phyloP scores from a whole-genome alignment of 1,139 yeast genomes.

The Zygoascus sp. region DNA sequence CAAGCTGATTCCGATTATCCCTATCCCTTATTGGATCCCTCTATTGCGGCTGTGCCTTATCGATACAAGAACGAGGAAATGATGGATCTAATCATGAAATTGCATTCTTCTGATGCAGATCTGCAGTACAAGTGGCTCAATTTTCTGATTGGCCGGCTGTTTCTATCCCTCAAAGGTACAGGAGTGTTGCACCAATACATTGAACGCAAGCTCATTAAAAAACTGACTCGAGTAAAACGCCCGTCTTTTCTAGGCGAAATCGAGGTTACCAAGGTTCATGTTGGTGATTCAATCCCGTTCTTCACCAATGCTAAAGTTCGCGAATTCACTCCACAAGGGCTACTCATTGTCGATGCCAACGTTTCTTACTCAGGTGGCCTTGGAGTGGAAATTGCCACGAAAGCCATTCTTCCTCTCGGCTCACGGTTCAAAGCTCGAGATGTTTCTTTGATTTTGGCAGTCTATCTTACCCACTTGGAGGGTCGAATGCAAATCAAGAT shows the following conservation, averaged over 20 bases:
- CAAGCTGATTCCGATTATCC: constrained; percentile 32
- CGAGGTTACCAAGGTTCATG: constrained; percentile 62
- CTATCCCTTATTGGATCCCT: constrained; percentile 37
- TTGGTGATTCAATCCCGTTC: constrained; percentile 78
- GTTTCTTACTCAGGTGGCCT: constrained; percentile 69
- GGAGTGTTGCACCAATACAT: constrained; percentile 56
- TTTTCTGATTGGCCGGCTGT: constrained; percentile 77
- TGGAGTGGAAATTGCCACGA: constrained; percentile 73
- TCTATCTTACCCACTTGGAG: constrained; percentile 60
- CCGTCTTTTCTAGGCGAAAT: constrained; percentile 88
- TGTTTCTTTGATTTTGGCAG: constrained; percentile 69
- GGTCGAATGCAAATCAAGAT: constrained; percentile 69
- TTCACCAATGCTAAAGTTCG: constrained; percentile 67
- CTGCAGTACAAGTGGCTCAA: constrained; percentile 85
- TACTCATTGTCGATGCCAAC: constrained; percentile 56
- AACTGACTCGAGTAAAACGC: constrained; percentile 70
- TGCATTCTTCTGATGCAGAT: constrained; percentile 80
- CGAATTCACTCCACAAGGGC: constrained; percentile 78
- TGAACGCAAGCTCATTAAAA: constrained; percentile 57
- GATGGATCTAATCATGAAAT: constrained; percentile 65
- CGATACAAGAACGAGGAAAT: constrained; percentile 69
- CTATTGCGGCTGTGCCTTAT: constrained; percentile 62
- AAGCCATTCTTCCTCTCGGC: constrained; percentile 68
- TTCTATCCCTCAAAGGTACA: constrained; percentile 71
- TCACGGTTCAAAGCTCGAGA: constrained; percentile 72